Percentiles rank a stretch among this genome's conserved stretches.
phyloP scores from a whole-genome alignment of 208 protist genomes.

The Polymyxa betae region DNA sequence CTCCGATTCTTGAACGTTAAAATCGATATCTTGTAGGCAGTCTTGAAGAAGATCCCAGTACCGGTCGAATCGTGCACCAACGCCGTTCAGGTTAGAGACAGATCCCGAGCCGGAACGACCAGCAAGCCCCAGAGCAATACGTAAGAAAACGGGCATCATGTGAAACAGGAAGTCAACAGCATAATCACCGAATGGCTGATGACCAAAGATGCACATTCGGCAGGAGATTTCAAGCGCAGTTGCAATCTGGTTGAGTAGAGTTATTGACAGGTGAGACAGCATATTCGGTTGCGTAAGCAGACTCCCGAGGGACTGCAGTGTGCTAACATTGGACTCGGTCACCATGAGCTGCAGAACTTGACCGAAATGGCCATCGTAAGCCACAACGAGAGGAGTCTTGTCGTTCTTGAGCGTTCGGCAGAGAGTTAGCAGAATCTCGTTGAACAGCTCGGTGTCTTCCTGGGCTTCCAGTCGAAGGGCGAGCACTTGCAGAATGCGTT shows the following conservation, averaged over 20 bases:
- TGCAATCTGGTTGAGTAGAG: neutral
- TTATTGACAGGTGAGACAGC: neutral
- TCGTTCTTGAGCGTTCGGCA: neutral
- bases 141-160: neutral
- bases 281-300: neutral
- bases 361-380: neutral
- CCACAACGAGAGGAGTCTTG: neutral
- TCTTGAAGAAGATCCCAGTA: slow-evolving; percentile 27
- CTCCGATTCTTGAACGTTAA: slow-evolving; percentile 35
- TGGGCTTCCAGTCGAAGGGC: neutral
- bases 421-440: slow-evolving; percentile 30
- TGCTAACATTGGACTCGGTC: neutral
- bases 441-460: slow-evolving; percentile 46
- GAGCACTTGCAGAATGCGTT: neutral
- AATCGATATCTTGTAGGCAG: slow-evolving; percentile 27
- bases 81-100: neutral
- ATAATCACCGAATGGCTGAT: slow-evolving; percentile 37
- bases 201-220: slow-evolving; percentile 36
- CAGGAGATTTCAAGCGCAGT: neutral
- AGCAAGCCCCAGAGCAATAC: neutral
- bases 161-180: neutral
- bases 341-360: neutral
- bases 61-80: slow-evolving; percentile 21
- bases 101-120: no score
- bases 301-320: neutral